Evolutionary conservation across 495 filamentous ascomycete genomes (phyloP).

Genomic region (Tetracladium marchalianum): DNA sequence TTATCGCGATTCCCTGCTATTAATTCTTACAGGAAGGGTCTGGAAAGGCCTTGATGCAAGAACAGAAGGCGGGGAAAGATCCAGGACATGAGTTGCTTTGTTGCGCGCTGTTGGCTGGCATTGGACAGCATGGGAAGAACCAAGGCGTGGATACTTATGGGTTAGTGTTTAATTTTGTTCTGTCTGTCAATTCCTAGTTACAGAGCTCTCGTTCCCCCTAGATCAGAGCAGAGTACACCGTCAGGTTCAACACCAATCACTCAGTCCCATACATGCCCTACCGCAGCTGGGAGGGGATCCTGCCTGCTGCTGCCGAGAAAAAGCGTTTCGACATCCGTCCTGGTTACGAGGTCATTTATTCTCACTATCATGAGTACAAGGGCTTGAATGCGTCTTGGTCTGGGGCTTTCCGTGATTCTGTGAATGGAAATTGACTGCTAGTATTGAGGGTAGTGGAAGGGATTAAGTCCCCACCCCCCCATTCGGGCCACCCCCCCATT

Average conservation of each 20-base stretch:
- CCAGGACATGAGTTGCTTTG: constrained; percentile 33
- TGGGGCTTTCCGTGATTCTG: constrained; percentile 23
- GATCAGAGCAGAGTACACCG: constrained; percentile 32
- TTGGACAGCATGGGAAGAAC: constrained; percentile 32
- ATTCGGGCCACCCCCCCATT: no score
- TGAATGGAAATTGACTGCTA: constrained; percentile 6
- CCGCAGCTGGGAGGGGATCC: constrained; percentile 25
- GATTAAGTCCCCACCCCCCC: no score
- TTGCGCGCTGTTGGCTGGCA: constrained; percentile 26
- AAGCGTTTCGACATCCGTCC: constrained; percentile 26
- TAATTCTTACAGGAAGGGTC: no score
- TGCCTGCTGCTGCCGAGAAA: constrained; percentile 22
- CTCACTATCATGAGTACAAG: constrained; percentile 28
- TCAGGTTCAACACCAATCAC: constrained; percentile 32
- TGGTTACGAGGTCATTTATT: constrained; percentile 30
- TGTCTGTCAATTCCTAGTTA: constrained; percentile 12
- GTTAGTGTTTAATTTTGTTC: no score
- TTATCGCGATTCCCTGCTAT: no score
- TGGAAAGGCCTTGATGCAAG: constrained; percentile 23
- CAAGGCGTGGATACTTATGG: constrained; percentile 29
- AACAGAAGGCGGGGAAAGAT: constrained; percentile 35
- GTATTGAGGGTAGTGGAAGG: constrained; percentile 23
- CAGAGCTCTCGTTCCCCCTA: no score
- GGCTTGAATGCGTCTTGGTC: constrained; percentile 26
- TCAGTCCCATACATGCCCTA: constrained; percentile 34